Percentiles rank a stretch among this genome's conserved stretches.
These are phyloP conservation scores for Waltergamsia citrina DNA, from an alignment of 2,329 filamentous ascomycete genomes.

Conservation along the genomic window DNA sequence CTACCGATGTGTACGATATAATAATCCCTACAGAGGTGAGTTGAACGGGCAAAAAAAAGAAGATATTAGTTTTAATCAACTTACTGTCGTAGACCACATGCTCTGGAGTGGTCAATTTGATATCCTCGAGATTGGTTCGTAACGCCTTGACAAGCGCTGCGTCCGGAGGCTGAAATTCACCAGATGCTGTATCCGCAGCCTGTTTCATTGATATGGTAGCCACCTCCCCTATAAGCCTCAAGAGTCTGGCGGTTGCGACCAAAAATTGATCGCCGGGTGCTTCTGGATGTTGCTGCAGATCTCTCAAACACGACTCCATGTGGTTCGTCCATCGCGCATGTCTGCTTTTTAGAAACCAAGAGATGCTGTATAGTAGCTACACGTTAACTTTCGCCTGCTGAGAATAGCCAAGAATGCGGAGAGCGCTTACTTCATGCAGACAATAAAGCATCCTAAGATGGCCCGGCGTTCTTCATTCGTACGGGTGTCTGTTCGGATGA, in stretches of 20 bases:
- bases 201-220: no score
- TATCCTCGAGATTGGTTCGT: constrained; percentile 13
- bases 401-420: neutral
- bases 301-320: constrained; percentile 45
- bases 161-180: no score
- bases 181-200: no score
- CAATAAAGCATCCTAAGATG: constrained; percentile 15
- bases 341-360: constrained; percentile 27
- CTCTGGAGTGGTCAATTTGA: constrained; percentile 12
- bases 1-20: constrained; percentile 20
- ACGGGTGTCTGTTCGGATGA: constrained; percentile 6
- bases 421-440: constrained; percentile 16
- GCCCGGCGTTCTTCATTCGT: constrained; percentile 21
- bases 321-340: constrained; percentile 46
- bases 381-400: neutral
- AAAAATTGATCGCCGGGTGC: constrained; percentile 39
- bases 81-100: constrained; percentile 17
- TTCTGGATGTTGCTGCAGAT: constrained; percentile 34
- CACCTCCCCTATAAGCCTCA: no score
- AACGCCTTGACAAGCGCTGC: constrained; percentile 20
- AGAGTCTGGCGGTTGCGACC: constrained; percentile 18
- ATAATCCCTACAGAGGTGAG: constrained; percentile 18
- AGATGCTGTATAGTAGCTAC: no score
- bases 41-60: neutral
- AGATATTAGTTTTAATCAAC: constrained; percentile 5